Percentiles rank a stretch among this genome's conserved stretches.
Conservation (phyloP, 805 yeast species). For the Sugiyamaella lignohabitans region DNA sequence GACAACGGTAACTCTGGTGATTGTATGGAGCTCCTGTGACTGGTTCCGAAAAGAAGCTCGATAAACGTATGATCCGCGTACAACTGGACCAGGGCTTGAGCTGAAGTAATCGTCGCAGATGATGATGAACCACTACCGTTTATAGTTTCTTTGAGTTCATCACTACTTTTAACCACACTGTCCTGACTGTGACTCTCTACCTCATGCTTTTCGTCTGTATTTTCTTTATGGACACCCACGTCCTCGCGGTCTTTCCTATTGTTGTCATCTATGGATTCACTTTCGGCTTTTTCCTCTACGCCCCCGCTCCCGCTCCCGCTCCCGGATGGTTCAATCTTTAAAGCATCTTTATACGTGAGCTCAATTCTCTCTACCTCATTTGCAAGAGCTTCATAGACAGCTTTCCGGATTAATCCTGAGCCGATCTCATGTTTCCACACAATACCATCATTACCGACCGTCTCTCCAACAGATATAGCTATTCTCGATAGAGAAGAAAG, state of each 20-base stretch:
- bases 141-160: neutral
- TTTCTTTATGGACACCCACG: neutral
- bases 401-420: neutral
- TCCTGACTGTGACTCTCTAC: neutral
- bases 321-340: too few species aligned
- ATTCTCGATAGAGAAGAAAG: neutral
- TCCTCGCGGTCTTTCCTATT: neutral
- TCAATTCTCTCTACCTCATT: neutral
- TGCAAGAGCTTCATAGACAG: neutral
- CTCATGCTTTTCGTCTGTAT: neutral
- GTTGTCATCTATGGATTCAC: neutral
- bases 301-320: neutral
- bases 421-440: neutral
- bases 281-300: neutral
- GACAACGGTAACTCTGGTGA: too few species aligned
- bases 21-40: too few species aligned
- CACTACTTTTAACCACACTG: too few species aligned
- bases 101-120: neutral
- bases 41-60: neutral
- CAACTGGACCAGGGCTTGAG: neutral
- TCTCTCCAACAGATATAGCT: neutral
- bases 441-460: neutral
- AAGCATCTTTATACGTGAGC: neutral
- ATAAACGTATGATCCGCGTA: neutral
- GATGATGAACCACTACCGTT: neutral